Base-by-base conservation (phyloP, 1,139 yeast genomes). In the Kodamaea plutei region DNA sequence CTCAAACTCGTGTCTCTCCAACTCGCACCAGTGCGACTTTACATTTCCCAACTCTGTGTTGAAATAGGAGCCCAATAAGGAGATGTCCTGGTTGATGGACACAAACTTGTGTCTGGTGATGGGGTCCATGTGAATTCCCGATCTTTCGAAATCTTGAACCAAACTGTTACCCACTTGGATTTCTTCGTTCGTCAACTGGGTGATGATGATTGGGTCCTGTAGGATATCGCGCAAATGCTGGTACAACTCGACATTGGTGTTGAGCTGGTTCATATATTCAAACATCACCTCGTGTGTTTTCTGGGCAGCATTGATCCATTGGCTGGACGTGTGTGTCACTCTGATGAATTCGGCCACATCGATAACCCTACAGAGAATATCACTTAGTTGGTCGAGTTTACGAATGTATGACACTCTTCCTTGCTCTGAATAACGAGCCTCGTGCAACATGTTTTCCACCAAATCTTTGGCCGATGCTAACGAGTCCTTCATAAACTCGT, bases 291-390 rank as follows among this genome's bases (percentile, higher is more conserved):
- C 95, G 50, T 91, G 96, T 18, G 94, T 83, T 32, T 74, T 71
- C 48, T 91, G 96, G 1, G 98, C 96, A 2, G 91, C 93, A 28
- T 68, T 69, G 4, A 82, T 70, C 71, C 85, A 87, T 24, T 66
- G 60, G 30, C 65, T 64, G 40, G 80, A 73, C 1, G 97, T 96
- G 53, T 91, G 97, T 1, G 82, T 79, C 29, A 88, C 89, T 32
- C 98, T 67, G 16, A 93, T 77, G 56, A 91, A 91, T 44, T 91
- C 98, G 16, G 96, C 93, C 34, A 89, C 75, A 54, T 91, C 99
- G 26, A 91, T 89, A 6, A 87, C 97, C 38, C 95, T 75, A 53
- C 99, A 91, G 25, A 91, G 59, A 13, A 84, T 73, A 53, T 91
- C 98, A 47, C 95, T 84, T 25, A 93, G 61, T 43, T 88, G 78